Conservation (phyloP, 2,329 filamentous ascomycete genomes). For the Paracamarosporium sp. region DNA sequence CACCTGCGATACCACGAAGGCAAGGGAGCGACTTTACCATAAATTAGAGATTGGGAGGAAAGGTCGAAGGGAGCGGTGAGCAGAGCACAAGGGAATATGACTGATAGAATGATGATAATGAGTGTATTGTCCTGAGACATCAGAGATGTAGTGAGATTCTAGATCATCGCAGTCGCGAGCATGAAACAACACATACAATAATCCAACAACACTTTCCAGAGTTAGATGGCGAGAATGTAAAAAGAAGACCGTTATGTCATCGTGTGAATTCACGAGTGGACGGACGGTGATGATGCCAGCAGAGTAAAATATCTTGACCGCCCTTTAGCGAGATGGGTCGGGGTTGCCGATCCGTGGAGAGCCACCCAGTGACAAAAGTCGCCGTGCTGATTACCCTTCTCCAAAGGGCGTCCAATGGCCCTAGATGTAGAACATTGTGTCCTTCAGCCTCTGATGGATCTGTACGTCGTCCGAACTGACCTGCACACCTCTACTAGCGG, state of each 20-base stretch:
- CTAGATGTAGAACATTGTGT: conserved; percentile 28
- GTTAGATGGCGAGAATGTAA: not conserved
- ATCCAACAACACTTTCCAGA: not conserved
- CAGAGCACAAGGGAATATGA: not conserved
- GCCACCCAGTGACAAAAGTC: too few relatives aligned
- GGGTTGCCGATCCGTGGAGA: not conserved
- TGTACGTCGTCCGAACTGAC: conserved; percentile 10
- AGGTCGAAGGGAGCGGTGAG: not conserved
- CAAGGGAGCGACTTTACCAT: too few relatives aligned
- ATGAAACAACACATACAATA: not conserved
- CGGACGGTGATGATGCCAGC: not conserved
- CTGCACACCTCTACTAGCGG: not conserved
- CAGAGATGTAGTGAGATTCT: not conserved
- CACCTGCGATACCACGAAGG: too few relatives aligned
- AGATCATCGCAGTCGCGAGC: not conserved
- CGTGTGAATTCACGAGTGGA: not conserved
- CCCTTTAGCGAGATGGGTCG: not conserved
- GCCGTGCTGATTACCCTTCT: too few relatives aligned
- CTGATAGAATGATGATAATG: not conserved
- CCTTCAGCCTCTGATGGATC: conserved; percentile 20
- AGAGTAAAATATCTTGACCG: not conserved
- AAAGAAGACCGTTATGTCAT: not conserved
- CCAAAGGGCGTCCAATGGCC: too few relatives aligned
- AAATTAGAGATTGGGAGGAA: too few relatives aligned
- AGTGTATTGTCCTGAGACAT: not conserved